phyloP scores from a whole-genome alignment of 441 rosid species.

The Bocquillonia castaneifolia region DNA sequence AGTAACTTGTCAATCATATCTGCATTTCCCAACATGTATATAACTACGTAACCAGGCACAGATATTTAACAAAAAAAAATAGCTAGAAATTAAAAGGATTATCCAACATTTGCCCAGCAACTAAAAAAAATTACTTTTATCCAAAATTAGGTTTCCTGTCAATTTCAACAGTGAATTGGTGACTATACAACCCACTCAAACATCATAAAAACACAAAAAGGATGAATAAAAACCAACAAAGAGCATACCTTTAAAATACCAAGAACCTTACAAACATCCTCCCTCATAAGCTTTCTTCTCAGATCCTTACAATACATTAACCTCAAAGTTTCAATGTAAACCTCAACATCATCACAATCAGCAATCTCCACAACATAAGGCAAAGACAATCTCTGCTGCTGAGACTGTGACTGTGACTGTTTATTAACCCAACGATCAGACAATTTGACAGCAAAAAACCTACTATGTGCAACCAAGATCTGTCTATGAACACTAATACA shows the following conservation, averaged over 20 bases:
- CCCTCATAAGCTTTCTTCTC: conserved; percentile 85
- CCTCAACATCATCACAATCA: conserved; percentile 96
- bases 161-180: conserved; percentile 11
- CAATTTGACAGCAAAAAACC: conserved; percentile 72
- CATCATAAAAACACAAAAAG: neutral
- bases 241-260: conserved; percentile 77
- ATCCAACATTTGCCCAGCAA: too few relatives aligned
- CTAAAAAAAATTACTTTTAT: too few relatives aligned
- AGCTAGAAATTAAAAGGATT: too few relatives aligned
- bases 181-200: neutral
- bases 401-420: too few relatives aligned
- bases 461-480: conserved; percentile 79
- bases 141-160: conserved; percentile 1
- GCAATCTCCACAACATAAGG: conserved; percentile 85
- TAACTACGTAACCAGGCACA: too few relatives aligned
- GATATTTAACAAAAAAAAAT: too few relatives aligned
- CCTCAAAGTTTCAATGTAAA: conserved; percentile 86
- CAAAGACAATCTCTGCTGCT: conserved; percentile 52
- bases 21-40: too few relatives aligned
- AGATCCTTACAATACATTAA: conserved; percentile 87
- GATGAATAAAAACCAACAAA: neutral
- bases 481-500: conserved; percentile 77
- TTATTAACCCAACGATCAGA: conserved; percentile 75
- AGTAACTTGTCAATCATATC: too few relatives aligned
- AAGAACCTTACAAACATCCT: conserved; percentile 76